phyloP scores from a whole-genome alignment of 2,329 filamentous ascomycete species.

The Mycogone perniciosa region DNA sequence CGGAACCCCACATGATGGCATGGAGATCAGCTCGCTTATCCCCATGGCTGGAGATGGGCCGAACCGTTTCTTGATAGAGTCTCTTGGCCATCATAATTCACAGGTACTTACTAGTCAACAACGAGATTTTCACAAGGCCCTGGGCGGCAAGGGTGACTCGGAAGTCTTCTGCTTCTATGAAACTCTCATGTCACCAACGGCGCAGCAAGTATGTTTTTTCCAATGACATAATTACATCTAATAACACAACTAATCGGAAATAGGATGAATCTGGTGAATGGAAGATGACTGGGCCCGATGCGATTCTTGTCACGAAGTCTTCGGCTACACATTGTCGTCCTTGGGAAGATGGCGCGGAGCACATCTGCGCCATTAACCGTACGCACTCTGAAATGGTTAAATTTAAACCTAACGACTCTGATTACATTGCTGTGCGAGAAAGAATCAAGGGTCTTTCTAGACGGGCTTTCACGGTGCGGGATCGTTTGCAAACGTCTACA shows the following conservation, averaged over 20 bases:
- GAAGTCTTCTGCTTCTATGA: conserved; percentile 23
- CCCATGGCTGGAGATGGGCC: conserved; percentile 12
- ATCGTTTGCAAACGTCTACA: not conserved
- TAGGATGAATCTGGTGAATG: conserved; percentile 17
- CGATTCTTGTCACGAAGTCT: conserved; percentile 18
- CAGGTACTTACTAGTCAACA: conserved; percentile 6
- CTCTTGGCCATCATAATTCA: conserved; percentile 7
- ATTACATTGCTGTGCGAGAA: not conserved
- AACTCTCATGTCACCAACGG: conserved; percentile 20
- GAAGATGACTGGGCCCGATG: conserved; percentile 18
- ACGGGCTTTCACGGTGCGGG: not conserved
- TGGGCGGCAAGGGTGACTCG: conserved; percentile 12
- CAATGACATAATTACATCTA: not conserved
- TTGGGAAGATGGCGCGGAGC: conserved; percentile 17
- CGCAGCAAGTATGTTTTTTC: conserved; percentile 12
- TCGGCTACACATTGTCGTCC: conserved; percentile 21
- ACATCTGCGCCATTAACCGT: conserved; percentile 17
- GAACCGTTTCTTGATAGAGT: conserved; percentile 10
- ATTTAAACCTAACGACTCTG: conserved; percentile 16
- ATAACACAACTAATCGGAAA: not conserved
- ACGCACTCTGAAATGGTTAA: conserved; percentile 22
- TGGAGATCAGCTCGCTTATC: conserved; percentile 10
- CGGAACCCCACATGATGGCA: conserved; percentile 13
- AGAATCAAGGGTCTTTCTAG: conserved; percentile 7
- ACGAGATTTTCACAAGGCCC: conserved; percentile 7